phyloP scores from a whole-genome alignment of 345 rosid species.

The Aquilaria malaccensis region DNA sequence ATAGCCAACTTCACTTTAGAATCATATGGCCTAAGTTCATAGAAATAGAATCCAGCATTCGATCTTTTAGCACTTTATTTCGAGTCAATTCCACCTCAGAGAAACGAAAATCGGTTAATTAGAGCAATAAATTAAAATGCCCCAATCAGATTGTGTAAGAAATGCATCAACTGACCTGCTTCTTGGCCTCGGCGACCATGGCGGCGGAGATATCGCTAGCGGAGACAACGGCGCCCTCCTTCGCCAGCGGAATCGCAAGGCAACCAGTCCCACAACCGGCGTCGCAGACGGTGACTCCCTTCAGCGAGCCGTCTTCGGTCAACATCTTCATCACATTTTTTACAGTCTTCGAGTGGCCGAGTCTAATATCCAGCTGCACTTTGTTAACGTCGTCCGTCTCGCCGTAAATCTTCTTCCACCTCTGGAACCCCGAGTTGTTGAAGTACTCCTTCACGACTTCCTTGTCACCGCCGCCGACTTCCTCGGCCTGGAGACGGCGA shows the following conservation, averaged over 20 bases:
- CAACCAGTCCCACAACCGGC: constrained; percentile 90
- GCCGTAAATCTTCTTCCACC: constrained; percentile 94
- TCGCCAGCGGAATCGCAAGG: constrained; percentile 74
- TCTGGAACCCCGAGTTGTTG: constrained; percentile 79
- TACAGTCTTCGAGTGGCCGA: constrained; percentile 82
- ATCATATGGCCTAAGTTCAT: too few species aligned
- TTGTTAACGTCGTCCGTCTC: constrained; percentile 83
- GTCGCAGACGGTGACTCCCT: constrained; percentile 80
- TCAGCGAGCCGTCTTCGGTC: constrained; percentile 61
- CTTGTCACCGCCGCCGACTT: constrained; percentile 88
- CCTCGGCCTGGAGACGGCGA: constrained; percentile 77
- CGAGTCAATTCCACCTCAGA: too few species aligned
- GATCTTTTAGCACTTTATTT: too few species aligned
- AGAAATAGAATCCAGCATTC: not conserved
- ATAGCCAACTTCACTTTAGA: too few species aligned
- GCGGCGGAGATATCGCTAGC: constrained; percentile 93
- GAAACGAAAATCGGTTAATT: too few species aligned
- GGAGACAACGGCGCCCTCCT: constrained; percentile 77
- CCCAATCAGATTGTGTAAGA: not conserved
- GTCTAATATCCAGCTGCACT: constrained; percentile 73
- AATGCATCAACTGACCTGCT: constrained; percentile 34
- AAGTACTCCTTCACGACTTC: constrained; percentile 91
- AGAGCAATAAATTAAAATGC: not conserved
- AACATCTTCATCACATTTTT: constrained; percentile 71
- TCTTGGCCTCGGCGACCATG: constrained; percentile 89